Percentiles rank a stretch among this genome's conserved stretches.
These are phyloP conservation scores for Gymnopus androsaceus DNA, from an alignment of 1,284 basidiomycete genomes.

Conservation along the genomic window DNA sequence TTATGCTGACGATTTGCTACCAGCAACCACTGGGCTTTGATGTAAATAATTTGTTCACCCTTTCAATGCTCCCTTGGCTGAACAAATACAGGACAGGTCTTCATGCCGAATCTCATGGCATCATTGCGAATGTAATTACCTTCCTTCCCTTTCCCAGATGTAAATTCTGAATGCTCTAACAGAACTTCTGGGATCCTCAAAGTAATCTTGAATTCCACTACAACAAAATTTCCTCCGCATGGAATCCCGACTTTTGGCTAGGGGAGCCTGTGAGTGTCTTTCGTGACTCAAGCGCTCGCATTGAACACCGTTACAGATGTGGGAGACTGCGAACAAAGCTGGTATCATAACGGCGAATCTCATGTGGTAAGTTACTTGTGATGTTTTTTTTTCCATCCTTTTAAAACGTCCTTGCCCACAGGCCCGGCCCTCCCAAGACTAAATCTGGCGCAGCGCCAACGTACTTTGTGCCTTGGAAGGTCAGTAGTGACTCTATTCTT, in stretches of 20 bases:
- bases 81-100: slow-evolving; percentile 71
- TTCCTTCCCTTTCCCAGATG: neutral
- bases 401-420: slow-evolving; percentile 31
- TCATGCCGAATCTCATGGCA: slow-evolving; percentile 86
- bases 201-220: slow-evolving; percentile 69
- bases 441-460: slow-evolving; percentile 63
- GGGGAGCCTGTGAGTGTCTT: slow-evolving; percentile 74
- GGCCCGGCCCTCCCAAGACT: slow-evolving; percentile 82
- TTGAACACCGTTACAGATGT: slow-evolving; percentile 58
- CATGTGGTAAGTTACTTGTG: slow-evolving; percentile 83
- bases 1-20: slow-evolving; percentile 1
- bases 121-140: slow-evolving; percentile 77
- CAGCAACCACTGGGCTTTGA: slow-evolving; percentile 85
- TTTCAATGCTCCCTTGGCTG: slow-evolving; percentile 1
- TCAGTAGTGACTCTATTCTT: slow-evolving; percentile 30
- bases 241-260: slow-evolving; percentile 79
- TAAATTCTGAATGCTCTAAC: slow-evolving; percentile 5
- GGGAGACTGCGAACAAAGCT: slow-evolving; percentile 80
- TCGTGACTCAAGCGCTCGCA: slow-evolving; percentile 6
- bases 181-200: slow-evolving; percentile 87
- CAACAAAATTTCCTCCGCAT: slow-evolving; percentile 59
- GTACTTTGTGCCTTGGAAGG: slow-evolving; percentile 78
- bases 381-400: neutral
- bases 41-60: slow-evolving; percentile 45
- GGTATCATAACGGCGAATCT: slow-evolving; percentile 81